Base-by-base conservation (phyloP, 352 stramenopile species). In the Phytopythium oedochilum region DNA sequence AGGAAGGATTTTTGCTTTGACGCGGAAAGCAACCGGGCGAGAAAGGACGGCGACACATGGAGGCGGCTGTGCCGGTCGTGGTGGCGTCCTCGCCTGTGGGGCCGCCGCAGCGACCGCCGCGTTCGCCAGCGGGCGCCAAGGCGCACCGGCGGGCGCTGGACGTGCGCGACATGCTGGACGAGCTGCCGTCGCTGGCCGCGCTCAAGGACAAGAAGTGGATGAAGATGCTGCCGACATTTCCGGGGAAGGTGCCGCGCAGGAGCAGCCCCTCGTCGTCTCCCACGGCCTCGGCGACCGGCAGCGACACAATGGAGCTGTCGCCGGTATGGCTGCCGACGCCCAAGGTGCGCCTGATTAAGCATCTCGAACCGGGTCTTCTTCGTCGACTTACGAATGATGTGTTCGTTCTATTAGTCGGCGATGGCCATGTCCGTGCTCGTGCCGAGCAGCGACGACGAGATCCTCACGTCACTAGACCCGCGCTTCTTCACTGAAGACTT, bases 401-500 rank as follows among this genome's bases (percentile, higher is more conserved):
- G 15, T 10, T n/a, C 9, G 1, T 48, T 26, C 42, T 22, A 17
- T 15, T 15, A 77, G 63, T 63, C 63, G 46, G 69, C 69, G 2
- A 74, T 64, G 40, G 53, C 63, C 22, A 75, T 71, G 66, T 93
- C 83, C 4, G 72, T 87, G 49, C 64, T 93, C 7, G 78, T 93
- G 9, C 83, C 83, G 3, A 63, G 66, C n/a, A 63, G 58, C n/a
- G 67, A 75, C 26, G 81, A 94, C 26, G 75, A 93, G 22, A 57
- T 94, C 17, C 57, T 96, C 20, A 65, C 76, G 15, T 70, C 70
- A n/a, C 52, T 96, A 26, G 83, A 96, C 22, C 67, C 86, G 44
- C 79, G 83, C 0, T 96, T 86, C 55, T 96, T 92, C 57, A 94
- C 83, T 0, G 73, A 89, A 51, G 72, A 56, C 43, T 96, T 96